These are phyloP conservation scores for Helianthus tuberosus DNA, from an alignment of 129 eudicot genomes.

Conservation along the genomic window DNA sequence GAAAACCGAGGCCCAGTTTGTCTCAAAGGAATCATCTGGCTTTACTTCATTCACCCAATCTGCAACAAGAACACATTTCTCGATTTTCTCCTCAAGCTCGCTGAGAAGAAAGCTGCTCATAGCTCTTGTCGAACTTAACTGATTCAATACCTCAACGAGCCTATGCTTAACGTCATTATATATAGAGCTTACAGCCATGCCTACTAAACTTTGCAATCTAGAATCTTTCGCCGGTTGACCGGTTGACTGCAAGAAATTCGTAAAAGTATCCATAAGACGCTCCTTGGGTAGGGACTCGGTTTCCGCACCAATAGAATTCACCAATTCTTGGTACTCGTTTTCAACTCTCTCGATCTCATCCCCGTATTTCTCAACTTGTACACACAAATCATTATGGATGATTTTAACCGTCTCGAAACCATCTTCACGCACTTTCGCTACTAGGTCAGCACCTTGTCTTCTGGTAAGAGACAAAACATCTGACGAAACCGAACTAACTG, in stretches of 20 bases:
- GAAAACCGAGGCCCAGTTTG: constrained; percentile 81
- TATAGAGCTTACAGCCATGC: constrained; percentile 62
- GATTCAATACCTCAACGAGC: constrained; percentile 55
- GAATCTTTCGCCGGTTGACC: constrained; percentile 37
- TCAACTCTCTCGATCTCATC: constrained; percentile 81
- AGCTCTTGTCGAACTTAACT: constrained; percentile 41
- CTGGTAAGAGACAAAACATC: constrained; percentile 62
- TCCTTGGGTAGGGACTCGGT: constrained; percentile 71
- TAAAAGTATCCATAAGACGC: constrained; percentile 64
- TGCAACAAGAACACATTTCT: constrained; percentile 77
- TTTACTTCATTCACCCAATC: constrained; percentile 72
- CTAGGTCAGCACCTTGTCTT: constrained; percentile 85
- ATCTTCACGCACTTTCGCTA: constrained; percentile 44
- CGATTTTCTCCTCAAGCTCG: constrained; percentile 81
- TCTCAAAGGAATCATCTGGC: constrained; percentile 31
- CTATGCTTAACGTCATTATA: constrained; percentile 73
- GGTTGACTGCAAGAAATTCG: constrained; percentile 57
- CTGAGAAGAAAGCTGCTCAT: constrained; percentile 39
- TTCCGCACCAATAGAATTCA: constrained; percentile 70
- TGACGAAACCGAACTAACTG: constrained; percentile 62
- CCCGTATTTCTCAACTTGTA: constrained; percentile 73
- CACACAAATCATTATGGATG: constrained; percentile 73
- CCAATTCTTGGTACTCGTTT: constrained; percentile 67
- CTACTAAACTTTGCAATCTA: constrained; percentile 42
- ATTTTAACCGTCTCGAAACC: constrained; percentile 48